phyloP scores from a whole-genome alignment of 2,329 filamentous ascomycete species.

The Aspergillus sp. region DNA sequence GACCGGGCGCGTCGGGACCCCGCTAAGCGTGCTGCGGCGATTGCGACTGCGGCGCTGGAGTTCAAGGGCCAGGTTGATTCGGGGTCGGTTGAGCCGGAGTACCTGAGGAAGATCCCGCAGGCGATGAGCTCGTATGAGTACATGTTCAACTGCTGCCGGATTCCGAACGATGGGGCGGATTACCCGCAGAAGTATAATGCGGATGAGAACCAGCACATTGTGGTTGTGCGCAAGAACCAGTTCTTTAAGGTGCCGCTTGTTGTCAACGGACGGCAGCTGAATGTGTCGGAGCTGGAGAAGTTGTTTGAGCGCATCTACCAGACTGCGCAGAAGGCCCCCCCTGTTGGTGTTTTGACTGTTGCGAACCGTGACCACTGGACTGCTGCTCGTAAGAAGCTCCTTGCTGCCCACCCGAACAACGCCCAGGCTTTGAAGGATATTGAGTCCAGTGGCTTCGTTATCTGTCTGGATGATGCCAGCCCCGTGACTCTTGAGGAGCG shows the following conservation, averaged over 20 bases:
- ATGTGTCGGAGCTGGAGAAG: conserved; percentile 81
- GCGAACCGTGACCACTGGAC: conserved; percentile 95
- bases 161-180: conserved; percentile 79
- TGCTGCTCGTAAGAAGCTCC: conserved; percentile 73
- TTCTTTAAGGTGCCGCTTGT: conserved; percentile 92
- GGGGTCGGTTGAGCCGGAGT: conserved; percentile 86
- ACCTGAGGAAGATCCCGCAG: conserved; percentile 96
- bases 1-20: conserved; percentile 85
- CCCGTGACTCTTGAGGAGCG: conserved; percentile 95
- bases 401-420: conserved; percentile 77
- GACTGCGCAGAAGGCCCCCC: conserved; percentile 66
- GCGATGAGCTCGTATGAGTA: conserved; percentile 98
- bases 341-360: conserved; percentile 81
- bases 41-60: conserved; percentile 79
- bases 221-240: conserved; percentile 91
- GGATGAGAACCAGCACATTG: conserved; percentile 78
- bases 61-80: conserved; percentile 92
- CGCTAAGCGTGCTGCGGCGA: conserved; percentile 86
- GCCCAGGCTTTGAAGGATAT: conserved; percentile 74
- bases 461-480: conserved; percentile 88
- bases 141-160: conserved; percentile 95
- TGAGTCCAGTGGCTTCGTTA: conserved; percentile 83
- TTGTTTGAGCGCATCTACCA: conserved; percentile 86
- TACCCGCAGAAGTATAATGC: conserved; percentile 77
- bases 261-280: conserved; percentile 79